Conservation (phyloP, 2,329 filamentous ascomycete genomes). For the Tolypocladium guangdongense region DNA sequence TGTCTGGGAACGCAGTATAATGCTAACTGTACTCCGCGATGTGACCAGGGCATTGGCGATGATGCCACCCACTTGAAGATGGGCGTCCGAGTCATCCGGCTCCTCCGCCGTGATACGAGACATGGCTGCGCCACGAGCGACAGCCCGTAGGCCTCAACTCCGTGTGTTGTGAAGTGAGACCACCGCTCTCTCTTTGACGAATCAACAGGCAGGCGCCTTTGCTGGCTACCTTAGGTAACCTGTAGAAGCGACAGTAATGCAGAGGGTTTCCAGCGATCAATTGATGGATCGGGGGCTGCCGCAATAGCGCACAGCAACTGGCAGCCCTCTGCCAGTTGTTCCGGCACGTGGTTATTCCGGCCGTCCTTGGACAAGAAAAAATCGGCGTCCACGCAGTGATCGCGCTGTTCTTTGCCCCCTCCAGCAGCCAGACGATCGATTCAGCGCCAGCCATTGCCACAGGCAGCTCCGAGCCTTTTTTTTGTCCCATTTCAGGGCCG, state of each 20-base stretch:
- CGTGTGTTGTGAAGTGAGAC: not conserved
- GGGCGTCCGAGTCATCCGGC: not conserved
- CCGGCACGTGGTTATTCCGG: conserved; percentile 1
- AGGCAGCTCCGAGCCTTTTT: not conserved
- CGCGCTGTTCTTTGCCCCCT: not conserved
- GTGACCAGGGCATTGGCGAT: too few species aligned
- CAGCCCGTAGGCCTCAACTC: not conserved
- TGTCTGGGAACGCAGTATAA: not conserved
- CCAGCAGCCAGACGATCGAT: not conserved
- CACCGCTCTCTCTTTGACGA: not conserved
- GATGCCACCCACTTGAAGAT: not conserved
- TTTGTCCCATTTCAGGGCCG: not conserved
- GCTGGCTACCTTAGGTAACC: too few species aligned
- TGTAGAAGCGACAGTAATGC: too few species aligned
- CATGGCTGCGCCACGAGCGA: not conserved
- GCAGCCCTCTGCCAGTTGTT: not conserved
- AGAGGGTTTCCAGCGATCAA: not conserved
- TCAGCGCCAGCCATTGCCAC: not conserved
- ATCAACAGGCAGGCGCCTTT: not conserved
- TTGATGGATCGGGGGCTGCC: too few species aligned
- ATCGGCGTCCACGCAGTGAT: not conserved
- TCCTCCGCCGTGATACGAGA: not conserved
- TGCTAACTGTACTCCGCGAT: not conserved
- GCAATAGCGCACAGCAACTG: too few species aligned
- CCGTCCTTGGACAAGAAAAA: not conserved